Evolutionary conservation across 2,329 filamentous ascomycete genomes (phyloP).

Genomic region (Botrytis medusae): DNA sequence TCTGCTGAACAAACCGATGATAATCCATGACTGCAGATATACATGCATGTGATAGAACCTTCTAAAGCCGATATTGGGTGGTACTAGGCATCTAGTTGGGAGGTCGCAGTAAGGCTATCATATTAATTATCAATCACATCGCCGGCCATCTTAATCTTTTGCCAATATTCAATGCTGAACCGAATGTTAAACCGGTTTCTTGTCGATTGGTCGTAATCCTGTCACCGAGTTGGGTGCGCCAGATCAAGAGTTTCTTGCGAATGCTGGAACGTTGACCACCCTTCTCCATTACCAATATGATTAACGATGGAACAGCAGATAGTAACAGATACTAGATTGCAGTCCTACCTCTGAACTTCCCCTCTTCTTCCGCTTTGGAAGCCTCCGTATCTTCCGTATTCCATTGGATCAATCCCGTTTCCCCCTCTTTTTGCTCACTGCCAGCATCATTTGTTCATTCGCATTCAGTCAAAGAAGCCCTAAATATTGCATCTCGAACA

Average conservation of each 20-base stretch:
- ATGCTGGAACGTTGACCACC: not conserved
- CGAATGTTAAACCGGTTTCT: not conserved
- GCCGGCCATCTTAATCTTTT: not conserved
- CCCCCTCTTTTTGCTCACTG: not conserved
- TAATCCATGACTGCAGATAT: not conserved
- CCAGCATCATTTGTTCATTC: not conserved
- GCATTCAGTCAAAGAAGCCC: not conserved
- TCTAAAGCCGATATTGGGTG: not conserved
- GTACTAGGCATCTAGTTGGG: not conserved
- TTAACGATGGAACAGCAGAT: not conserved
- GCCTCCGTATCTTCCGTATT: not conserved
- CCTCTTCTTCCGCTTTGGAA: not conserved
- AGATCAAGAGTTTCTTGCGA: not conserved
- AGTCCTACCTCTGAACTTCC: not conserved
- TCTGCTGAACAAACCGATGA: not conserved
- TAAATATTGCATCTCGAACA: not conserved
- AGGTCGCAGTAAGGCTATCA: not conserved
- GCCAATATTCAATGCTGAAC: not conserved
- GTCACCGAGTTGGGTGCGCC: not conserved
- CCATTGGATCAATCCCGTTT: not conserved
- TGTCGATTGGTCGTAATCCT: not conserved
- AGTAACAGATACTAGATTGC: not conserved
- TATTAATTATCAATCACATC: conserved; percentile 2
- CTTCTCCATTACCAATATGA: not conserved
- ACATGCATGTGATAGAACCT: not conserved